Base-by-base conservation (phyloP, 2,329 filamentous ascomycete species). In the Didymella exigua region DNA sequence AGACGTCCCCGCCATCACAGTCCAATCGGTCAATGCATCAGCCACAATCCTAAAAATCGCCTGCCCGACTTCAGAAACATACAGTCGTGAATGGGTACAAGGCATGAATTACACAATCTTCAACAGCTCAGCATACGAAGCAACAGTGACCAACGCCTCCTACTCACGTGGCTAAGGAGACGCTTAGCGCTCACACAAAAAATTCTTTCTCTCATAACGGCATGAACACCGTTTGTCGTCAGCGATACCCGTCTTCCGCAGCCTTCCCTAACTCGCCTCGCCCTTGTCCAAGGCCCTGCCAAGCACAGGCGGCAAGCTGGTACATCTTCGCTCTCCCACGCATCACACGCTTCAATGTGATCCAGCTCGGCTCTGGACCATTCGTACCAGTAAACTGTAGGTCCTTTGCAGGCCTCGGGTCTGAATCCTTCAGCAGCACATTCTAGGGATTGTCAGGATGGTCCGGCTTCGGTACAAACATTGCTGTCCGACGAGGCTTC, bases 41-140 rank as follows among this genome's bases (percentile, higher is more conserved):
- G 46, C 47, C 5, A 42, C 47, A 29, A 16, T 42, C 23, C 18
- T 49, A 13, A 16, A 30, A 5, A 34, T 30, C 18, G 30, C 37
- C 21, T 42, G 47, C 6, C 19, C 37, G 4, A 36, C 14, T 4
- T 30, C 34, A 16, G 21, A 16, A 10, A 14, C 6, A 1, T 13
- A 11, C 6, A 24, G 11, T 7, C 44, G 38, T 24, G 29, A 49
- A 29, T 49, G 45, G 45, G 13, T 19, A 2, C 14, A 13, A 6
- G 44, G 33, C 21, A 10, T 49, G n/a, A 21, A 49, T 16, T 41
- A 34, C 37, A 42, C 27, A 7, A 49, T 49, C 37, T 26, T 33
- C n/a, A 13, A 49, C 10, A 11, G 27, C 19, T 41, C 37, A 4
- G 34, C 36, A n/a, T 49, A 34, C 21, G 46, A 49, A 18, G 36